These are phyloP conservation scores for Blastobotrys serpentis DNA, from an alignment of 1,139 yeast species.

Conservation along the genomic window DNA sequence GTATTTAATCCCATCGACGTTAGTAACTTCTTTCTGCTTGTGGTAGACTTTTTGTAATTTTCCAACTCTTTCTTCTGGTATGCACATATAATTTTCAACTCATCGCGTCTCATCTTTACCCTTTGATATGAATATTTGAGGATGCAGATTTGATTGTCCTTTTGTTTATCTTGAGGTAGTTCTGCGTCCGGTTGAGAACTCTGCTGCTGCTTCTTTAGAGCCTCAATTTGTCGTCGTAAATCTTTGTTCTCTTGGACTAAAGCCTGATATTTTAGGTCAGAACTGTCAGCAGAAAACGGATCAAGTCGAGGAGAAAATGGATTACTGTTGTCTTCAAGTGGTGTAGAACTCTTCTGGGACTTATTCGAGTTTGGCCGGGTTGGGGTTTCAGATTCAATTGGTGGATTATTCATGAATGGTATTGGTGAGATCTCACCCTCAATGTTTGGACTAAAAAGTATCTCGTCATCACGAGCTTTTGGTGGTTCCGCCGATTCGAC, in stretches of 20 bases:
- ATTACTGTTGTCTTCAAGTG: background rate
- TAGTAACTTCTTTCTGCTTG: conserved; percentile 17
- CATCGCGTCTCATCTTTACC: conserved; percentile 19
- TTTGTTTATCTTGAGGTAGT: background rate
- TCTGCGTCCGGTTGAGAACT: background rate
- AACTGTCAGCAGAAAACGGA: conserved; percentile 17
- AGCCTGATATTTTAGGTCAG: conserved; percentile 13
- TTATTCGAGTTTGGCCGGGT: background rate
- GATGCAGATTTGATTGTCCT: conserved; percentile 6
- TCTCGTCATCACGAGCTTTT: background rate
- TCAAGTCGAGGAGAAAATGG: conserved; percentile 8
- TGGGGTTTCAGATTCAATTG: conserved; percentile 1
- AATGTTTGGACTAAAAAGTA: background rate
- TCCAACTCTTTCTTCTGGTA: conserved; percentile 20
- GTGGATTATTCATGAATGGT: background rate
- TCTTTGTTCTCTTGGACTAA: conserved; percentile 16
- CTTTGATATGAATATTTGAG: conserved; percentile 13
- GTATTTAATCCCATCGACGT: background rate
- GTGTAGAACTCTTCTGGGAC: background rate
- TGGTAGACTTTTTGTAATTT: conserved; percentile 17
- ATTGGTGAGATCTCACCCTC: background rate
- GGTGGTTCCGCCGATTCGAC: background rate
- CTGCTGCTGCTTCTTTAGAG: background rate
- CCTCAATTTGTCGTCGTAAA: conserved; percentile 14
- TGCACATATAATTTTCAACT: conserved; percentile 19